These are phyloP conservation scores for Sclerotinia subarctica DNA, from an alignment of 2,329 filamentous ascomycete species.

Conservation along the genomic window DNA sequence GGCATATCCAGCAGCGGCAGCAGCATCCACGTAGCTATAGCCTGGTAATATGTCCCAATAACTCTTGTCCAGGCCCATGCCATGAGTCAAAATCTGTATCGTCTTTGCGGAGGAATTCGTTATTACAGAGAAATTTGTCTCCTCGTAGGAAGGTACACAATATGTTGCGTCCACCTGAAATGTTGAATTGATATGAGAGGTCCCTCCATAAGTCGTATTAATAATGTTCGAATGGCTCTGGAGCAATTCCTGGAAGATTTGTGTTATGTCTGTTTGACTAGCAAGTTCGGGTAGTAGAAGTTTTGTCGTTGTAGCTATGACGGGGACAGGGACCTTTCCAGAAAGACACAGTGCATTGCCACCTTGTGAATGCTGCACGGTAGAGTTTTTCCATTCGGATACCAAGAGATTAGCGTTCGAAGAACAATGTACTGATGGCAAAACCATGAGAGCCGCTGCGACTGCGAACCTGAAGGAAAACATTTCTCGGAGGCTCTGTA, in stretches of 20 bases:
- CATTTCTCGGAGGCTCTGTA: background rate
- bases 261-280: background rate
- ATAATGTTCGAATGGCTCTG: background rate
- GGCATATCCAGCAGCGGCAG: constrained; percentile 42
- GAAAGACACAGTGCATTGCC: background rate
- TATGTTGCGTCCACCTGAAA: background rate
- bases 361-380: background rate
- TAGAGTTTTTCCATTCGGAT: background rate
- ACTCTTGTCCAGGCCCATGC: constrained; percentile 14
- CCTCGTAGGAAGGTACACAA: background rate
- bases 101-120: background rate
- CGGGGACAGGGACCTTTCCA: background rate
- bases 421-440: background rate
- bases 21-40: constrained; percentile 58
- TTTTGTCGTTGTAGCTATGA: background rate
- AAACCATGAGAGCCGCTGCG: background rate
- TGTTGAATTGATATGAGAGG: background rate
- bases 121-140: background rate
- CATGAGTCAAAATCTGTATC: constrained; percentile 20
- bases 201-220: background rate
- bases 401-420: background rate
- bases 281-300: background rate
- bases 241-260: background rate
- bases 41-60: constrained; percentile 22
- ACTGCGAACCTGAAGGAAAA: background rate